These are phyloP conservation scores for Collybiopsis confluens DNA, from an alignment of 768 basidiomycete species.

Conservation along the genomic window DNA sequence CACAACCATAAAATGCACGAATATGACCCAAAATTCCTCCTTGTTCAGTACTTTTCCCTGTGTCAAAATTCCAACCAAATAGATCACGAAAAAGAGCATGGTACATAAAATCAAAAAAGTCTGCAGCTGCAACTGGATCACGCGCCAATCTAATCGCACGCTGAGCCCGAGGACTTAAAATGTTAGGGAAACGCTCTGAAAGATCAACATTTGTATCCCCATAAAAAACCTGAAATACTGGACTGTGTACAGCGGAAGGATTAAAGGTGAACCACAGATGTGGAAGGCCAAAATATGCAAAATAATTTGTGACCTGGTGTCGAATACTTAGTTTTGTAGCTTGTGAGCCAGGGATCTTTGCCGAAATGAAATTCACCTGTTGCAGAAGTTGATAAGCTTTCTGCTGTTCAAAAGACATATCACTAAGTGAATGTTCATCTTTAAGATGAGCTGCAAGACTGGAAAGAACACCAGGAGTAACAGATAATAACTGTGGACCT, in stretches of 20 bases:
- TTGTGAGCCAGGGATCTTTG: conserved; percentile 26
- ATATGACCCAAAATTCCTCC: conserved; percentile 8
- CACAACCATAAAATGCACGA: background rate
- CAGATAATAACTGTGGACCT: background rate
- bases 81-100: conserved; percentile 19
- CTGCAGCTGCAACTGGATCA: conserved; percentile 31
- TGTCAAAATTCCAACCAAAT: conserved; percentile 23
- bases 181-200: conserved; percentile 13
- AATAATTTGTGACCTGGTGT: conserved; percentile 22
- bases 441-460: background rate
- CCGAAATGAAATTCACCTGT: conserved; percentile 25
- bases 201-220: conserved; percentile 15
- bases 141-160: conserved; percentile 20
- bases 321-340: conserved; percentile 19
- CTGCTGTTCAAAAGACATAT: conserved; percentile 10
- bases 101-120: conserved; percentile 27
- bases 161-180: conserved; percentile 9
- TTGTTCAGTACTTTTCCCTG: background rate
- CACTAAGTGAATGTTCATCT: background rate
- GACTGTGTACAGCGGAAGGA: conserved; percentile 12
- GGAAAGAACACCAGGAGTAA: background rate
- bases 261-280: conserved; percentile 24
- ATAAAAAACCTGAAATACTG: conserved; percentile 24
- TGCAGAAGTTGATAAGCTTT: conserved; percentile 18
- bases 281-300: conserved; percentile 23